Percentiles rank a stretch among this genome's conserved stretches.
These are phyloP conservation scores for Ustilago xerochloae DNA, from an alignment of 1,284 basidiomycete genomes.

Conservation along the genomic window DNA sequence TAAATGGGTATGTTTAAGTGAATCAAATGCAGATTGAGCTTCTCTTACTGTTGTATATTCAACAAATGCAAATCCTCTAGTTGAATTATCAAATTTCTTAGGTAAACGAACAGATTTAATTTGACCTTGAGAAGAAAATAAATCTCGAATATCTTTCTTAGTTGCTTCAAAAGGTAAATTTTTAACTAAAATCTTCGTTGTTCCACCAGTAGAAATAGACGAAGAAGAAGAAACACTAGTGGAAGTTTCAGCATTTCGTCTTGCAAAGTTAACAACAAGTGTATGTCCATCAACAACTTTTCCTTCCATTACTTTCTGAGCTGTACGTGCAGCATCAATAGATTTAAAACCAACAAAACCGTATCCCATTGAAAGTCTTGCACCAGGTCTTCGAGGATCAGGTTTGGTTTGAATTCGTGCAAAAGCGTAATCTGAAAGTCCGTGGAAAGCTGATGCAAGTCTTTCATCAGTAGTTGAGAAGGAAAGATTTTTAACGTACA, in stretches of 20 bases:
- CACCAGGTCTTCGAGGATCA: conserved; percentile 72
- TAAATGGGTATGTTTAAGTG: conserved; percentile 89
- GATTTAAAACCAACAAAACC: conserved; percentile 93
- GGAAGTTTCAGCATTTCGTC: conserved; percentile 78
- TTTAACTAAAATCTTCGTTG: conserved; percentile 81
- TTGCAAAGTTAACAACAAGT: conserved; percentile 85
- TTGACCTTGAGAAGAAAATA: conserved; percentile 82
- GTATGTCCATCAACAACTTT: conserved; percentile 88
- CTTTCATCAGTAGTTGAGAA: conserved; percentile 86
- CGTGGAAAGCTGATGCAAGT: conserved; percentile 78
- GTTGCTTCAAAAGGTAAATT: conserved; percentile 96
- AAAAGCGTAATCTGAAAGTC: conserved; percentile 84
- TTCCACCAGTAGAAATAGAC: conserved; percentile 73
- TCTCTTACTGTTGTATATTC: conserved; percentile 72
- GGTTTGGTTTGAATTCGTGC: conserved; percentile 91
- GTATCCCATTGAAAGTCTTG: conserved; percentile 86
- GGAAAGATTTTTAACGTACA: conserved; percentile 93
- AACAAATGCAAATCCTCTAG: conserved; percentile 92
- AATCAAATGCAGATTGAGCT: conserved; percentile 58
- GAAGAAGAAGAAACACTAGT: conserved; percentile 70
- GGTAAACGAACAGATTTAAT: conserved; percentile 71
- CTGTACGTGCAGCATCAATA: conserved; percentile 78
- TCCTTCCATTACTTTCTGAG: conserved; percentile 82
- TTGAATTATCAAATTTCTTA: conserved; percentile 77
- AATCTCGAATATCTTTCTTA: conserved; percentile 87